Evolutionary conservation across 176 grass and related monocot species (phyloP).

Genomic region (Chrysopogon serrulatus): DNA sequence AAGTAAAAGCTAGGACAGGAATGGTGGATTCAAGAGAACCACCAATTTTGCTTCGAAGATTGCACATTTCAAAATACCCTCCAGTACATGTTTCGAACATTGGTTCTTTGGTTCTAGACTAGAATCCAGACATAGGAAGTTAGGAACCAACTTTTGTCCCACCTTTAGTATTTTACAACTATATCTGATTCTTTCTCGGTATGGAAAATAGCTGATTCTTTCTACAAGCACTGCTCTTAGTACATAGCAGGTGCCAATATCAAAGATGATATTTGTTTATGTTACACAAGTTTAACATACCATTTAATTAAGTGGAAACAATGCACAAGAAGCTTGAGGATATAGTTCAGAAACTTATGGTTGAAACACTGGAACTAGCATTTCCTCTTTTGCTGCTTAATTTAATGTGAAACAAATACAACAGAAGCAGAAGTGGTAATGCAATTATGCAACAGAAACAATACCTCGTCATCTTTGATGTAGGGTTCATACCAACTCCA

Average conservation of each 20-base stretch:
- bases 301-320: background rate
- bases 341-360: background rate
- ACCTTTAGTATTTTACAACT: background rate
- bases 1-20: conserved; percentile 11
- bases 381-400: background rate
- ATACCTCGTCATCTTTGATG: conserved; percentile 94
- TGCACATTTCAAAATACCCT: background rate
- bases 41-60: background rate
- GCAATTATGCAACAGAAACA: background rate
- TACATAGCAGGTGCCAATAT: background rate
- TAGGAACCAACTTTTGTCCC: background rate
- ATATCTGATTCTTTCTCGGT: background rate
- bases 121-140: background rate
- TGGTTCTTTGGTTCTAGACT: background rate
- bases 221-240: background rate
- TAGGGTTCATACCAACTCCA: conserved; percentile 97
- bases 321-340: background rate
- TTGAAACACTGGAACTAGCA: background rate
- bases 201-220: conserved; percentile 4
- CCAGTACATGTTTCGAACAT: background rate
- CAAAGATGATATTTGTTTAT: background rate
- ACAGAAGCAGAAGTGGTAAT: background rate
- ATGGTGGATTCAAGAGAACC: background rate
- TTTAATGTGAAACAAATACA: background rate
- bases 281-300: background rate